These are phyloP conservation scores for Morella rubra DNA, from an alignment of 306 rosid species.

Conservation along the genomic window DNA sequence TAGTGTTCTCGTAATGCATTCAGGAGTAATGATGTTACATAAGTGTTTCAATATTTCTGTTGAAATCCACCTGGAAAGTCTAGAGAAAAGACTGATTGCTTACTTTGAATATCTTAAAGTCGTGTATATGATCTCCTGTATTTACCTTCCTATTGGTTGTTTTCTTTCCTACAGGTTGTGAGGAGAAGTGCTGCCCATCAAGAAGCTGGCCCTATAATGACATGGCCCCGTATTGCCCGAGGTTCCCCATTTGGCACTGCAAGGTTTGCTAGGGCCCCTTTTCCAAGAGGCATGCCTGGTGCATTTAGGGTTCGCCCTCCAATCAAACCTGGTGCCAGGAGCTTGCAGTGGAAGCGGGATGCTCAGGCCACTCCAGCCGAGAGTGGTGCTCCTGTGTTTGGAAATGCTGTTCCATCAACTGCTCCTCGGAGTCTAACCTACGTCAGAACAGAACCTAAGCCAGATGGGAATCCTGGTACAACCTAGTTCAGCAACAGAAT, in stretches of 20 bases:
- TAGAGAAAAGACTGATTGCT: too few species aligned
- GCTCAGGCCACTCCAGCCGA: conserved; percentile 53
- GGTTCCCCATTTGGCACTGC: conserved; percentile 57
- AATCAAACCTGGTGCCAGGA: conserved; percentile 70
- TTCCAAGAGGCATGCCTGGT: conserved; percentile 72
- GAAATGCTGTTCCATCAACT: conserved; percentile 34
- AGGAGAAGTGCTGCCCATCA: conserved; percentile 68
- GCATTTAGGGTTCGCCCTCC: conserved; percentile 67
- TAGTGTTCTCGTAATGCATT: background rate
- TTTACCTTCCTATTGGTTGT: background rate
- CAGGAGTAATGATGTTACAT: background rate
- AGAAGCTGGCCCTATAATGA: conserved; percentile 52
- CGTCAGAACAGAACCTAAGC: conserved; percentile 81
- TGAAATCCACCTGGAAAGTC: background rate
- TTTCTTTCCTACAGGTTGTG: conserved; percentile 51
- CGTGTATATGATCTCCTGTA: too few species aligned
- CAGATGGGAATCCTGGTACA: conserved; percentile 50
- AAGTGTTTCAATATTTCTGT: background rate
- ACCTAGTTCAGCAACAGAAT: conserved; percentile 28
- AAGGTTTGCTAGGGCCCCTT: conserved; percentile 68
- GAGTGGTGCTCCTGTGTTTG: conserved; percentile 39
- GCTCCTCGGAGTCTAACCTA: conserved; percentile 75
- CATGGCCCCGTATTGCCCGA: conserved; percentile 67
- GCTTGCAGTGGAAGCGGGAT: conserved; percentile 95
- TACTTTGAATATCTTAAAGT: too few species aligned